Evolutionary conservation across 495 filamentous ascomycete genomes (phyloP).

Genomic region (Penicillium lagena): DNA sequence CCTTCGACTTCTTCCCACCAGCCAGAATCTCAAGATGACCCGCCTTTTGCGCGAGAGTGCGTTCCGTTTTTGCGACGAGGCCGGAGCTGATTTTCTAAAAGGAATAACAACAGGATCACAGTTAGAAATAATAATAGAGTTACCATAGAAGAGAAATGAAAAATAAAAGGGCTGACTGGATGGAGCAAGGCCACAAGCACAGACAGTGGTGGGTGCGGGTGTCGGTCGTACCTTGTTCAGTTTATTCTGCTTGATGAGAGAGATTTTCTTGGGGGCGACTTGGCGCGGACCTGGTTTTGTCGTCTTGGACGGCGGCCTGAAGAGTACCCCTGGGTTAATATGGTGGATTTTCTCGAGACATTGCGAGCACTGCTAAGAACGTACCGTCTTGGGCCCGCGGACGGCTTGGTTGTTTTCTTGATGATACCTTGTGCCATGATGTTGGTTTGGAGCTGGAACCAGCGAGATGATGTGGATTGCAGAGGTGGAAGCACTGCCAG

Average conservation of each 20-base stretch:
- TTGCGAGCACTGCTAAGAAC: neutral
- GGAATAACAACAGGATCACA: neutral
- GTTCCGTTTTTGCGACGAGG: slow-evolving; percentile 58
- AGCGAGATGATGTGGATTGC: too few relatives aligned
- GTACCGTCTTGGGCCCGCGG: slow-evolving; percentile 26
- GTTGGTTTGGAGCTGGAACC: neutral
- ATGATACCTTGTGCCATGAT: slow-evolving; percentile 33
- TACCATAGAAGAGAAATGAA: neutral
- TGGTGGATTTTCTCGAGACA: neutral
- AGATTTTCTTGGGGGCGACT: slow-evolving; percentile 64
- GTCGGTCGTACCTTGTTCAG: slow-evolving; percentile 50
- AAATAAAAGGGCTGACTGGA: neutral
- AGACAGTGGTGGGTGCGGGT: neutral
- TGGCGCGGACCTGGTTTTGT: slow-evolving; percentile 53
- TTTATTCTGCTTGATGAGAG: slow-evolving; percentile 52
- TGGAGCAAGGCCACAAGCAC: neutral
- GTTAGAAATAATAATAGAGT: neutral
- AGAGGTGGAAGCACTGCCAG: too few relatives aligned
- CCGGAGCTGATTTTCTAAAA: slow-evolving; percentile 59
- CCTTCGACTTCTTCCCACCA: slow-evolving; percentile 56
- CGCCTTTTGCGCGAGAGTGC: slow-evolving; percentile 58
- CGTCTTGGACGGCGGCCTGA: slow-evolving; percentile 6
- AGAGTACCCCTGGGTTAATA: neutral
- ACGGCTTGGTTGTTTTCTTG: slow-evolving; percentile 29
- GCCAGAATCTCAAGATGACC: slow-evolving; percentile 68